Evolutionary conservation across 73 alveolate species (phyloP).

Genomic region (Tetrahymena borealis): DNA sequence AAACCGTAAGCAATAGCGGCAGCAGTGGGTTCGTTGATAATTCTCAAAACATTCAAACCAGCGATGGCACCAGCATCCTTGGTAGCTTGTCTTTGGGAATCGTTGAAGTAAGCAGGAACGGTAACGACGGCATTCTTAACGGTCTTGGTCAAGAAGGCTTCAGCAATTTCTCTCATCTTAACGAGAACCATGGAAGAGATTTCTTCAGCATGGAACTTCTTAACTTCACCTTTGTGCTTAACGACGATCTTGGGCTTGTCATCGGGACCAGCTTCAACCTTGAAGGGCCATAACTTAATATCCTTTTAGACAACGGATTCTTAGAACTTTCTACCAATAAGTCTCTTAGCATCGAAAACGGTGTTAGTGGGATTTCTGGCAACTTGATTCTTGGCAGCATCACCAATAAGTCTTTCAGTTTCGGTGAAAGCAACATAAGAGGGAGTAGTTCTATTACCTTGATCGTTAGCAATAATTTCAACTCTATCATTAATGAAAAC

Average conservation of each 20-base stretch:
- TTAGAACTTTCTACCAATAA: slow-evolving; percentile 63
- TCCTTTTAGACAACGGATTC: slow-evolving; percentile 67
- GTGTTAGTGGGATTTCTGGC: slow-evolving; percentile 68
- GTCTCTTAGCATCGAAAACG: slow-evolving; percentile 69
- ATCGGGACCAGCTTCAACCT: slow-evolving; percentile 66
- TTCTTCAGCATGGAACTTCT: slow-evolving; percentile 82
- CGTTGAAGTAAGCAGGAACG: slow-evolving; percentile 76
- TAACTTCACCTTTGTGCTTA: slow-evolving; percentile 50
- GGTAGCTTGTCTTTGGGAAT: slow-evolving; percentile 76
- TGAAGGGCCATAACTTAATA: slow-evolving; percentile 77
- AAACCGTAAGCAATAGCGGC: slow-evolving; percentile 93
- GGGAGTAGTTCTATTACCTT: slow-evolving; percentile 80
- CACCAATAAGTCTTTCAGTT: slow-evolving; percentile 73
- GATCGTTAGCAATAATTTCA: slow-evolving; percentile 71
- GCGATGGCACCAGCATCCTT: slow-evolving; percentile 80
- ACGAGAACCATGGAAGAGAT: slow-evolving; percentile 72
- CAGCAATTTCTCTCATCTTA: slow-evolving; percentile 83
- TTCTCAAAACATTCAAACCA: slow-evolving; percentile 65
- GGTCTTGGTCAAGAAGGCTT: slow-evolving; percentile 63
- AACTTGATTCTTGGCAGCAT: slow-evolving; percentile 63
- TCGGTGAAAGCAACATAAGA: slow-evolving; percentile 82
- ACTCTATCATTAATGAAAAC: slow-evolving; percentile 60
- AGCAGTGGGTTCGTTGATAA: slow-evolving; percentile 84
- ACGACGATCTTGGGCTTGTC: slow-evolving; percentile 76
- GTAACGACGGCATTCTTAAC: slow-evolving; percentile 83